phyloP scores from a whole-genome alignment of 768 basidiomycete genomes.

The Grammothele lineata region DNA sequence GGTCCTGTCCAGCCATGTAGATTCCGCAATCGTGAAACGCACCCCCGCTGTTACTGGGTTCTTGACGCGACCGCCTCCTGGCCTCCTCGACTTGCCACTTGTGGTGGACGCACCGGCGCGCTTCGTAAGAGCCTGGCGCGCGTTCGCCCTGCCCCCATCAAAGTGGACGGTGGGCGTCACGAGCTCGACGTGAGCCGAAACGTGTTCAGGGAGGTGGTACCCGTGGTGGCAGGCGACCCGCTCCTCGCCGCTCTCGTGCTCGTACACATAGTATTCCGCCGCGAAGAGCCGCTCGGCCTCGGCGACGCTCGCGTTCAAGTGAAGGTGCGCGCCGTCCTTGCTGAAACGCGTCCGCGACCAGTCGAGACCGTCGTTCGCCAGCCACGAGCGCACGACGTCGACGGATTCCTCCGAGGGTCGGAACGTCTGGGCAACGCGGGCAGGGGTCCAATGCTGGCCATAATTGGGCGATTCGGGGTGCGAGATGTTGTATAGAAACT shows the following conservation, averaged over 20 bases:
- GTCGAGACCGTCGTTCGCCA: slow-evolving; percentile 36
- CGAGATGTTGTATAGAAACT: slow-evolving; percentile 43
- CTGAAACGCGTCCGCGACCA: slow-evolving; percentile 35
- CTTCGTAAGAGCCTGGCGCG: neutral
- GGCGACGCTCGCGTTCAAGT: slow-evolving; percentile 33
- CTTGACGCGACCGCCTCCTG: no score
- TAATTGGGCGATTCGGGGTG: slow-evolving; percentile 48
- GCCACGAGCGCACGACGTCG: slow-evolving; percentile 39
- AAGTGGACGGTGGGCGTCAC: slow-evolving; percentile 74
- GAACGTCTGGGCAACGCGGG: slow-evolving; percentile 41
- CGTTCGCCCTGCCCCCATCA: slow-evolving; percentile 4
- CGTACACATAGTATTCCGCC: slow-evolving; percentile 55
- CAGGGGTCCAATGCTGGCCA: slow-evolving; percentile 45
- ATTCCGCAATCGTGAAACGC: no score
- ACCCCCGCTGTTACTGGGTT: no score
- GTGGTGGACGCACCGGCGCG: neutral
- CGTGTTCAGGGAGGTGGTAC: slow-evolving; percentile 58
- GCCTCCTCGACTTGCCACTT: neutral
- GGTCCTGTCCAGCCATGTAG: no score
- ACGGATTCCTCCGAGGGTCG: slow-evolving; percentile 40
- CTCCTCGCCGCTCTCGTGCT: slow-evolving; percentile 46
- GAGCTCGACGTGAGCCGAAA: slow-evolving; percentile 59
- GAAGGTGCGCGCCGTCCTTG: slow-evolving; percentile 39
- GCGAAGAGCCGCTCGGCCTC: slow-evolving; percentile 43
- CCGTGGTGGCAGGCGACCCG: slow-evolving; percentile 55